phyloP scores from a whole-genome alignment of 2,329 filamentous ascomycete species.

The Pseudogymnoascus sp. region DNA sequence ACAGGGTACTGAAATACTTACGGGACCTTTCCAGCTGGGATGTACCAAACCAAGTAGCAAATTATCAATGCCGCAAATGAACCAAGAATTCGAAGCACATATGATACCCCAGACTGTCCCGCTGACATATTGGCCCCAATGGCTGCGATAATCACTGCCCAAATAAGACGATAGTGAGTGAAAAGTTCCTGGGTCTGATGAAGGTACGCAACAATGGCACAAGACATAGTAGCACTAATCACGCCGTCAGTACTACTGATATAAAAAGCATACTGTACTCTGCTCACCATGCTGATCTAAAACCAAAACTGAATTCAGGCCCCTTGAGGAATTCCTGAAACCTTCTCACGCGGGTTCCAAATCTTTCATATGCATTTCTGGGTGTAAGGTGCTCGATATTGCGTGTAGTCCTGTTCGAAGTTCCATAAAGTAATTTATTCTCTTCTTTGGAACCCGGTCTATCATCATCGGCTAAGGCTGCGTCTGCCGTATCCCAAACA shows the following conservation, averaged over 20 bases:
- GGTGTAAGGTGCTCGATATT: conserved; percentile 7
- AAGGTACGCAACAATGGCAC: conserved; percentile 8
- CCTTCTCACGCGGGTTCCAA: conserved; percentile 1
- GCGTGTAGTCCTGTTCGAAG: conserved; percentile 6
- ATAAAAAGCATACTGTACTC: neutral
- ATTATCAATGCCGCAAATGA: conserved; percentile 7
- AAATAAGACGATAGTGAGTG: conserved; percentile 7
- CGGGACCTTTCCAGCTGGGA: neutral
- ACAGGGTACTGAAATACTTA: neutral
- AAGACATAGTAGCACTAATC: conserved; percentile 7
- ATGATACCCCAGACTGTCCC: conserved; percentile 4
- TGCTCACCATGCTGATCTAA: conserved; percentile 10
- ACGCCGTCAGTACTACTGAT: neutral
- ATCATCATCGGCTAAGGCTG: conserved; percentile 1
- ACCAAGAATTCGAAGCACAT: conserved; percentile 5
- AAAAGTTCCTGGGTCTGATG: conserved; percentile 7
- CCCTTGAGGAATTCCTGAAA: conserved; percentile 7
- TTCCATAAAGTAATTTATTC: neutral
- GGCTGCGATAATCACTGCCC: conserved; percentile 7
- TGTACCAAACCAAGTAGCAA: conserved; percentile 7
- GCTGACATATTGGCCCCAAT: conserved; percentile 9
- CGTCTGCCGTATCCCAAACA: neutral
- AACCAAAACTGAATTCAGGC: conserved; percentile 9
- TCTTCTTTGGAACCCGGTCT: conserved; percentile 3
- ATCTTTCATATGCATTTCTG: neutral